These are phyloP conservation scores for Cercospora sp. DNA, from an alignment of 2,329 filamentous ascomycete genomes.

Conservation along the genomic window DNA sequence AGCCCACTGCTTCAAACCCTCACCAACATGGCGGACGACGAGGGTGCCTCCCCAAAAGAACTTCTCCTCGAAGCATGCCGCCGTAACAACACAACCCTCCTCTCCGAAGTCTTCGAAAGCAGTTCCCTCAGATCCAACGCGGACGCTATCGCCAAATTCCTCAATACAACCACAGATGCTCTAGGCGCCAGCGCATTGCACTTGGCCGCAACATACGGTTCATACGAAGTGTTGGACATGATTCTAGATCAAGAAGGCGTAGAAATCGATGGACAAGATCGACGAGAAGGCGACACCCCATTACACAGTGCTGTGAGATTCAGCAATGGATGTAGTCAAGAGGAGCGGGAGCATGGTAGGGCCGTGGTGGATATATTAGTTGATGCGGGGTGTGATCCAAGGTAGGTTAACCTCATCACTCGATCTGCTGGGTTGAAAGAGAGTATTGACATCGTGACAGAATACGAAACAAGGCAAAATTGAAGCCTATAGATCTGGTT, in stretches of 20 bases:
- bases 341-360: conserved; percentile 64
- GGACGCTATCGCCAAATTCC: conserved; percentile 68
- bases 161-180: conserved; percentile 83
- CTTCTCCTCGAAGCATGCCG: conserved; percentile 89
- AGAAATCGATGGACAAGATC: conserved; percentile 77
- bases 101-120: conserved; percentile 69
- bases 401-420: conserved; percentile 39
- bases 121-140: conserved; percentile 48
- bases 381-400: conserved; percentile 70
- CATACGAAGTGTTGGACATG: conserved; percentile 80
- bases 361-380: conserved; percentile 76
- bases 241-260: conserved; percentile 81
- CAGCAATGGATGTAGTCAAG: conserved; percentile 66
- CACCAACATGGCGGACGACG: conserved; percentile 34
- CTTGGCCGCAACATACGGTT: conserved; percentile 80
- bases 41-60: conserved; percentile 85
- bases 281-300: conserved; percentile 71
- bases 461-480: conserved; percentile 69
- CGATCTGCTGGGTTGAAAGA: neutral
- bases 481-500: conserved; percentile 70
- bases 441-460: conserved; percentile 28
- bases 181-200: conserved; percentile 89
- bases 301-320: conserved; percentile 77
- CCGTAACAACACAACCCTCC: conserved; percentile 84
- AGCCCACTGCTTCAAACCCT: neutral